A percentile compares a stretch with the other conserved stretches of the same genome.
These are phyloP conservation scores for Rhodomyrtus tomentosa DNA, from an alignment of 345 rosid species.

Conservation along the genomic window DNA sequence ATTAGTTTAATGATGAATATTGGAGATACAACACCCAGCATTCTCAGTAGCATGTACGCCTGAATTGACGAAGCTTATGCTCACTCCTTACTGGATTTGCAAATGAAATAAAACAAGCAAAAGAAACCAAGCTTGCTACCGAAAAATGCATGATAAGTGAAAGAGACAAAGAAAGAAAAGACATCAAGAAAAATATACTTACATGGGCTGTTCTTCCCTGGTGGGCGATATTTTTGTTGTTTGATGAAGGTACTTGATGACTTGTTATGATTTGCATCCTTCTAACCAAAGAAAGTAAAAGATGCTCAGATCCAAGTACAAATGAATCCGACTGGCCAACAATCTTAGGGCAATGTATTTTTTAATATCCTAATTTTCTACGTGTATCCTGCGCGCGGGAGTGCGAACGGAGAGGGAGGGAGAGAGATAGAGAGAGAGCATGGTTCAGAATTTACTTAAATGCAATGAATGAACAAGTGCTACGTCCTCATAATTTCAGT, in stretches of 20 bases:
- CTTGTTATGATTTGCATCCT: slow-evolving; percentile 40
- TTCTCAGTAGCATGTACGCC: not conserved
- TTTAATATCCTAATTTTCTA: not conserved
- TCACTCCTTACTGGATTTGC: not conserved
- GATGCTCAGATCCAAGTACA: not conserved
- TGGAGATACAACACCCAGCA: not conserved
- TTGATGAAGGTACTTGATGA: slow-evolving; percentile 21
- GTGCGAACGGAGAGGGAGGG: no score
- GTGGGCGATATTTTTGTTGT: slow-evolving; percentile 57
- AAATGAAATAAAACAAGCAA: not conserved
- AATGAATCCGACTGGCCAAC: not conserved
- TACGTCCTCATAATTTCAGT: not conserved
- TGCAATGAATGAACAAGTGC: not conserved
- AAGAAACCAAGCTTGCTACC: not conserved
- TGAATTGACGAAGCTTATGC: not conserved
- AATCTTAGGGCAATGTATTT: not conserved
- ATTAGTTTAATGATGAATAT: not conserved
- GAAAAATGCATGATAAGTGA: not conserved
- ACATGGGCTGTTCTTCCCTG: slow-evolving; percentile 71
- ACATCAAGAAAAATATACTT: slow-evolving; percentile 17
- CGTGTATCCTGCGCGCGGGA: not conserved
- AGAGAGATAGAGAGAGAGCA: not conserved
- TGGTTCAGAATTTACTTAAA: not conserved
- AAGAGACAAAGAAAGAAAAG: not conserved
- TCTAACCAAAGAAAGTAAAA: not conserved